Base-by-base conservation (phyloP, 176 grass and related monocot species). In the Carex parvula region DNA sequence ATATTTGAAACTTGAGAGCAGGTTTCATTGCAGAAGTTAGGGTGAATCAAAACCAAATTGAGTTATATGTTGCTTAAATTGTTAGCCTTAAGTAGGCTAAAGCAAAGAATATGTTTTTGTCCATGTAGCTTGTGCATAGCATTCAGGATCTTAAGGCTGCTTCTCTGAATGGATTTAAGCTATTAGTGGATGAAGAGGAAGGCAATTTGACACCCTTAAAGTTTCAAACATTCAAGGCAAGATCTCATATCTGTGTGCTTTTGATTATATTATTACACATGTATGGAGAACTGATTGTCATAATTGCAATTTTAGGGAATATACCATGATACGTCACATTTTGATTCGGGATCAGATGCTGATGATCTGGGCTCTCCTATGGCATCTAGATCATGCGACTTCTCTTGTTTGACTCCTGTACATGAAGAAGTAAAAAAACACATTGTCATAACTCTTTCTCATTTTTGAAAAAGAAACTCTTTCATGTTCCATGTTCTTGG, bases 311-410 rank as follows among this genome's bases (percentile, higher is more conserved):
- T 86, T 64, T 88, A 91, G 78, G 91, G 88, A 90, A 89, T 87
- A 84, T 86, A 84, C 87, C 90, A 90, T 88, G 91, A 94, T 89
- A 85, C 85, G 81, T 92, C 86, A 87, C 89, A 93, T 84, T 85
- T 89, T 85, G 97, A 99, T 92, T 96, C 93, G 83, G 85, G 97
- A 76, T 99, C 93, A 64, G 97, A 96, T 85, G 72, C 75, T 81
- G 93, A 99, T 81, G 93, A 96, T 72, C 66, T 91, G 83, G 85
- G 92, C 55, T 94, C 92, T 75, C 90, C 92, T 66, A 15, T 75
- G 21, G 90, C 82, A 73, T 86, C 82, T 85, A 88, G 85, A 79
- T 88, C 85, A 85, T 81, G 86, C 83, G 91, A 98, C 80, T 93
- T 91, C 88, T 86, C 81, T 88, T 84, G 85, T 86, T 88, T 99